A percentile compares a stretch with the other conserved stretches of the same genome.
phyloP scores from a whole-genome alignment of 169 alveolate genomes.

The Babesia ovis region DNA sequence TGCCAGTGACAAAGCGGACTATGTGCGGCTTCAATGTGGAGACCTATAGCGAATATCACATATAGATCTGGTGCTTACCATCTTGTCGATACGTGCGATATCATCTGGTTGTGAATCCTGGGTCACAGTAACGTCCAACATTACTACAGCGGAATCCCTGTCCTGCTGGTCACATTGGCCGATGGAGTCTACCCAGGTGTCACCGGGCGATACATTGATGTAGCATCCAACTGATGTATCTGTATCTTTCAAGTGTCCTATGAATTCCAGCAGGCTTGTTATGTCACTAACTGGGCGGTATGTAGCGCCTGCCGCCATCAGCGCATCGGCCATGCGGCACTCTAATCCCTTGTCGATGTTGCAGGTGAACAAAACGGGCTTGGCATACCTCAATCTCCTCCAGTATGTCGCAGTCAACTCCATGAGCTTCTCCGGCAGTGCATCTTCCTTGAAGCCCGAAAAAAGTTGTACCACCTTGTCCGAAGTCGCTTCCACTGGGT shows the following conservation, averaged over 20 bases:
- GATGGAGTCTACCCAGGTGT: neutral
- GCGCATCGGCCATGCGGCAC: constrained; percentile 41
- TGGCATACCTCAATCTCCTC: constrained; percentile 40
- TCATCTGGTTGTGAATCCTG: neutral
- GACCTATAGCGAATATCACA: too few relatives aligned
- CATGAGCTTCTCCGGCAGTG: constrained; percentile 31
- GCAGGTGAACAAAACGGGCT: constrained; percentile 54
- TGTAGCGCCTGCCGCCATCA: constrained; percentile 43
- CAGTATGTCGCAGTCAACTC: constrained; percentile 56
- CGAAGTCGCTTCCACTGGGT: too few relatives aligned
- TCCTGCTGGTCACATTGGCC: constrained; percentile 28
- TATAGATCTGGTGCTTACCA: too few relatives aligned
- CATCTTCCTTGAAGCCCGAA: constrained; percentile 20
- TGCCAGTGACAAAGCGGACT: constrained; percentile 10
- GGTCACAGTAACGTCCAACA: constrained; percentile 14
- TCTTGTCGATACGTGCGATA: constrained; percentile 8
- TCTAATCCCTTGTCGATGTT: constrained; percentile 59
- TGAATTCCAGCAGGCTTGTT: neutral
- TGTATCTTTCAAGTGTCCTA: constrained; percentile 10
- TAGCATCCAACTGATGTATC: constrained; percentile 46
- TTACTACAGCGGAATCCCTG: constrained; percentile 22
- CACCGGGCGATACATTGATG: constrained; percentile 21
- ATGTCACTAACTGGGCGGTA: constrained; percentile 13
- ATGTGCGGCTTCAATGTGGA: neutral
- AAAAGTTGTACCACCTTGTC: too few relatives aligned